Conservation (phyloP, 345 rosid species). For the Clarkia xantiana region DNA sequence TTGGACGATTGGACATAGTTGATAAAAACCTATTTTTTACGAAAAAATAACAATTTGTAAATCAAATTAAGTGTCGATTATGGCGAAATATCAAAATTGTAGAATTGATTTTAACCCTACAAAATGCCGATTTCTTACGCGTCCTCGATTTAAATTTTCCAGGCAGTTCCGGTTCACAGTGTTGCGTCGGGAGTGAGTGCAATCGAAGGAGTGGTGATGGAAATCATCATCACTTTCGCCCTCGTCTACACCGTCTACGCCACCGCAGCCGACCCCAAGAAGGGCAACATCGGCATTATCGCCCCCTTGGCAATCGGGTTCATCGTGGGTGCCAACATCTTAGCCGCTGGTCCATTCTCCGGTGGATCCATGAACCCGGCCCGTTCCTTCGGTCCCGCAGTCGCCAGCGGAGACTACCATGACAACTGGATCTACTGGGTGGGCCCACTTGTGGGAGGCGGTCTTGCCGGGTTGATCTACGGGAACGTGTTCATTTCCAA, state of each 20-base stretch:
- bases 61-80: too few species aligned
- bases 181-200: constrained; percentile 67
- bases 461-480: constrained; percentile 65
- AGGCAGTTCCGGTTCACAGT: constrained; percentile 69
- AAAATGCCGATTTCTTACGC: too few species aligned
- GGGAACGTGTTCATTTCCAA: constrained; percentile 45
- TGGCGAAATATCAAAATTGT: too few species aligned
- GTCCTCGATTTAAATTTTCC: constrained; percentile 1
- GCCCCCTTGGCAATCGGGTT: constrained; percentile 90
- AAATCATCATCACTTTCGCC: constrained; percentile 73
- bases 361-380: constrained; percentile 99
- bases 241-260: constrained; percentile 91
- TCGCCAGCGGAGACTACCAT: constrained; percentile 63
- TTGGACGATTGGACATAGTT: too few species aligned
- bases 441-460: constrained; percentile 81
- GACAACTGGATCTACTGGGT: constrained; percentile 93
- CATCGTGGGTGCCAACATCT: constrained; percentile 90
- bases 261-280: constrained; percentile 93
- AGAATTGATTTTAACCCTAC: too few species aligned
- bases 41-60: too few species aligned
- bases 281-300: constrained; percentile 72
- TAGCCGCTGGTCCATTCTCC: constrained; percentile 92
- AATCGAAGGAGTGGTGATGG: constrained; percentile 81
- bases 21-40: too few species aligned
- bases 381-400: constrained; percentile 90